Conservation (phyloP, 257 asterid genomes). For the Osmanthus fragrans region DNA sequence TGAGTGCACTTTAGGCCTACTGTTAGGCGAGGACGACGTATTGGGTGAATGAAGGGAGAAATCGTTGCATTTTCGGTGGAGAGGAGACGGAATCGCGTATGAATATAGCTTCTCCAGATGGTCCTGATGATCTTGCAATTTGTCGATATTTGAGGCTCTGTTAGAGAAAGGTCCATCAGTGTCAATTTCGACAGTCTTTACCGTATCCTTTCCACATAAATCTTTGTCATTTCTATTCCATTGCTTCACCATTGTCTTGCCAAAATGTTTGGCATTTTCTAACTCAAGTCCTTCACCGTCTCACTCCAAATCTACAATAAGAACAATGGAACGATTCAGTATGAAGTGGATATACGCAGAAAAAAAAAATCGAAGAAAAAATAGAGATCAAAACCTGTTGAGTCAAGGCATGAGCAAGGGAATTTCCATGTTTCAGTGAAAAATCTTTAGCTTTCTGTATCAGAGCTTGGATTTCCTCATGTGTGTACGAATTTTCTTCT, state of each 20-base stretch:
- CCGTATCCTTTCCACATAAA: constrained; percentile 37
- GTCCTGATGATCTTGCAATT: constrained; percentile 26
- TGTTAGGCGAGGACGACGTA: constrained; percentile 40
- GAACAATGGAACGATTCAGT: not conserved
- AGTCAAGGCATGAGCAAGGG: constrained; percentile 64
- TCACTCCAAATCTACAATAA: constrained; percentile 41
- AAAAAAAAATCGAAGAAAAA: not conserved
- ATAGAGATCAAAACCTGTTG: constrained; percentile 42
- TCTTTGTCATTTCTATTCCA: constrained; percentile 25
- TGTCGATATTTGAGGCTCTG: constrained; percentile 20
- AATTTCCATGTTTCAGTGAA: constrained; percentile 47
- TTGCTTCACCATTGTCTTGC: constrained; percentile 16
- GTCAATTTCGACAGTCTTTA: constrained; percentile 54
- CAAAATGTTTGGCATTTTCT: constrained; percentile 2
- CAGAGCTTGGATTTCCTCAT: constrained; percentile 40
- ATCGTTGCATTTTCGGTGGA: constrained; percentile 16
- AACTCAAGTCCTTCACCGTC: constrained; percentile 31
- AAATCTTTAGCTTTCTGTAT: constrained; percentile 45
- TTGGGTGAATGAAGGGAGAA: constrained; percentile 31
- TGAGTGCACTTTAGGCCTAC: constrained; percentile 23
- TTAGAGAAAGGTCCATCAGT: constrained; percentile 35
- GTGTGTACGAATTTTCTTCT: constrained; percentile 24
- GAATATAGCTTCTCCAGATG: constrained; percentile 19
- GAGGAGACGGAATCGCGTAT: constrained; percentile 32
- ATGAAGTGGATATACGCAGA: not conserved